phyloP scores from a whole-genome alignment of 345 rosid species.

The Rhizophora apiculata region DNA sequence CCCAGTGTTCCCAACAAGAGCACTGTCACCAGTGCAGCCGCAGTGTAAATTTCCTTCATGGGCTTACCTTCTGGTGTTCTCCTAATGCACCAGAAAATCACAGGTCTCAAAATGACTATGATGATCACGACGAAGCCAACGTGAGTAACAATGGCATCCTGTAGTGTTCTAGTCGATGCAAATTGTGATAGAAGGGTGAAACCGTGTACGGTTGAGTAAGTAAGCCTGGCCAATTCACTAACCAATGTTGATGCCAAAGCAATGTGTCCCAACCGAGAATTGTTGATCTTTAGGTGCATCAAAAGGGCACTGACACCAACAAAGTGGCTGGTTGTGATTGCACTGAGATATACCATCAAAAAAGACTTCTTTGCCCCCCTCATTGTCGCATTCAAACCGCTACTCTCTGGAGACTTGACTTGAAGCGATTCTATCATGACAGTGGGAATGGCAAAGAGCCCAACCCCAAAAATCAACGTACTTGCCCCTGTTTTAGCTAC shows the following conservation, averaged over 20 bases:
- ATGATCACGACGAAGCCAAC: background rate
- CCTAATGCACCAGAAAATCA: constrained; percentile 27
- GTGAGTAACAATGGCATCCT: background rate
- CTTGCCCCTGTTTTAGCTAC: constrained; percentile 13
- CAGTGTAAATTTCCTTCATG: constrained; percentile 17
- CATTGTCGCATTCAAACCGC: too few relatives aligned
- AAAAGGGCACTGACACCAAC: constrained; percentile 27
- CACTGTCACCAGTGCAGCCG: background rate
- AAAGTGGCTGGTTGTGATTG: constrained; percentile 12
- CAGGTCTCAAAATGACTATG: background rate
- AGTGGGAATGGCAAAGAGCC: background rate
- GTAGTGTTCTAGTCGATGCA: background rate
- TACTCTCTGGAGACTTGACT: background rate
- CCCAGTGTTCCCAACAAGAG: constrained; percentile 18
- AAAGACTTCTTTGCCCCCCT: too few relatives aligned
- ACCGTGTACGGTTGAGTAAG: background rate
- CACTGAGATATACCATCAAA: background rate
- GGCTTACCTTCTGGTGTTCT: constrained; percentile 27
- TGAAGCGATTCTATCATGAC: background rate
- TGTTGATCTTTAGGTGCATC: constrained; percentile 36
- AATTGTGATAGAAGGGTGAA: fast-evolving
- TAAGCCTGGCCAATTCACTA: constrained; percentile 6
- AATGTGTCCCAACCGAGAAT: constrained; percentile 34
- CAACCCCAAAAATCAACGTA: constrained; percentile 14
- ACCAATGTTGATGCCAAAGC: constrained; percentile 36